These are phyloP conservation scores for Tolypocladium ophioglossoides DNA, from an alignment of 2,329 filamentous ascomycete genomes.

Conservation along the genomic window DNA sequence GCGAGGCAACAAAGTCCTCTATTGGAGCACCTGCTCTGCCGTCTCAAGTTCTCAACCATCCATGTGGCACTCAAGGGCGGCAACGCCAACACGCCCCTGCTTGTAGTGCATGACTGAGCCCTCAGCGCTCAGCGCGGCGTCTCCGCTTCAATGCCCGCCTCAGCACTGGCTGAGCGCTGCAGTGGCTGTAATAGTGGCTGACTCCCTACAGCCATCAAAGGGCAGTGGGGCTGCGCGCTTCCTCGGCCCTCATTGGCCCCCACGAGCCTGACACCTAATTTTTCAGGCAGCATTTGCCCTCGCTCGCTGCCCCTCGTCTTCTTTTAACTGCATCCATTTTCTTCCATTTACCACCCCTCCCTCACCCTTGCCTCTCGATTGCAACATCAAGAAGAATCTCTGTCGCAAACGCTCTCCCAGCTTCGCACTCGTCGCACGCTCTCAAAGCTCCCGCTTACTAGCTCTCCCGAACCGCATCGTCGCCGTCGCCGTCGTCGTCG, in stretches of 20 bases:
- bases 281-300: conserved; percentile 4
- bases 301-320: conserved; percentile 1
- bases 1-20: too few relatives aligned
- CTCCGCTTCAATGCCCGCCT: too few relatives aligned
- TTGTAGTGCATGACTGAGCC: too few relatives aligned
- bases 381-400: not conserved
- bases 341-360: conserved; percentile 2
- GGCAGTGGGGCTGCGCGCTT: not conserved
- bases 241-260: not conserved
- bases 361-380: not conserved
- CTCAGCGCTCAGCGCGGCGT: too few relatives aligned
- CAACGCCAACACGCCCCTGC: too few relatives aligned
- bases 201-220: not conserved
- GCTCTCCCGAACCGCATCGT: not conserved
- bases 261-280: not conserved
- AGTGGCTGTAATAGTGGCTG: not conserved
- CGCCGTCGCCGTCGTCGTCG: not conserved
- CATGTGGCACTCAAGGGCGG: too few relatives aligned
- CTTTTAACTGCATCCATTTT: conserved; percentile 3
- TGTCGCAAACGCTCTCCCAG: not conserved
- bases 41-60: too few relatives aligned
- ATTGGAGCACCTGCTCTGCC: too few relatives aligned
- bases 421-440: not conserved
- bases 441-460: not conserved
- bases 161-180: too few relatives aligned